phyloP scores from a whole-genome alignment of 352 stramenopile genomes.

The Phytophthora litchii region DNA sequence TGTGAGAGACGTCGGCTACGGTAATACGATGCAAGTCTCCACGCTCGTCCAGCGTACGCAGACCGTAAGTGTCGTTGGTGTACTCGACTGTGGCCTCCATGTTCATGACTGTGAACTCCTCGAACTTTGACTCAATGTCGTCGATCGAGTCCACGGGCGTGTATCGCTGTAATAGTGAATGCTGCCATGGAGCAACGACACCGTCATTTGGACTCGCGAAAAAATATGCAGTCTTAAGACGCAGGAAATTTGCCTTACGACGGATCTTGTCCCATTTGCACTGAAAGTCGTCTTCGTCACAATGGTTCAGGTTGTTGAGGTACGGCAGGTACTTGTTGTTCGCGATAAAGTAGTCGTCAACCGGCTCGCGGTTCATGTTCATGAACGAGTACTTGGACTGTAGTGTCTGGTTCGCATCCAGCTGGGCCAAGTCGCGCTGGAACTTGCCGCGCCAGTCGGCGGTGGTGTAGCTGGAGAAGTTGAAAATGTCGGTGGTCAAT shows the following conservation, averaged over 20 bases:
- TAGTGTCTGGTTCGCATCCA: conserved; percentile 36
- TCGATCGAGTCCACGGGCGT: conserved; percentile 34
- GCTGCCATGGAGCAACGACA: conserved; percentile 46
- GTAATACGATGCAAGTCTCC: conserved; percentile 24
- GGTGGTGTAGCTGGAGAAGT: conserved; percentile 37
- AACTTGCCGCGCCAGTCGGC: conserved; percentile 37
- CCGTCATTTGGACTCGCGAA: conserved; percentile 44
- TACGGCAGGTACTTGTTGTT: conserved; percentile 44
- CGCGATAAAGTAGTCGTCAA: conserved; percentile 27
- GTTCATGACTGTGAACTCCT: conserved; percentile 27
- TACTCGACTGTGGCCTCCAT: conserved; percentile 39
- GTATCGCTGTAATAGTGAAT: conserved; percentile 41
- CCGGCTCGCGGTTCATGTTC: conserved; percentile 45
- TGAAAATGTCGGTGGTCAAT: conserved; percentile 32
- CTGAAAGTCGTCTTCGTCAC: conserved; percentile 3
- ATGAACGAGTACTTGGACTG: conserved; percentile 45
- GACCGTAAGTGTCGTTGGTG: conserved; percentile 37
- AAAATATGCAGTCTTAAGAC: conserved; percentile 41
- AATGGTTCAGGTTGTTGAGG: conserved; percentile 42
- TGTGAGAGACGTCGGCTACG: conserved; percentile 32
- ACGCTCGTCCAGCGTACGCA: conserved; percentile 35
- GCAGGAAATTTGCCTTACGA: conserved; percentile 48
- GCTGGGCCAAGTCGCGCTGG: conserved; percentile 41
- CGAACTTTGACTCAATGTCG: conserved; percentile 24
- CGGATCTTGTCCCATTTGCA: conserved; percentile 28